A percentile compares a stretch with the other conserved stretches of the same genome.
phyloP scores from a whole-genome alignment of 179 eudicot species.

The Nepenthes alata region DNA sequence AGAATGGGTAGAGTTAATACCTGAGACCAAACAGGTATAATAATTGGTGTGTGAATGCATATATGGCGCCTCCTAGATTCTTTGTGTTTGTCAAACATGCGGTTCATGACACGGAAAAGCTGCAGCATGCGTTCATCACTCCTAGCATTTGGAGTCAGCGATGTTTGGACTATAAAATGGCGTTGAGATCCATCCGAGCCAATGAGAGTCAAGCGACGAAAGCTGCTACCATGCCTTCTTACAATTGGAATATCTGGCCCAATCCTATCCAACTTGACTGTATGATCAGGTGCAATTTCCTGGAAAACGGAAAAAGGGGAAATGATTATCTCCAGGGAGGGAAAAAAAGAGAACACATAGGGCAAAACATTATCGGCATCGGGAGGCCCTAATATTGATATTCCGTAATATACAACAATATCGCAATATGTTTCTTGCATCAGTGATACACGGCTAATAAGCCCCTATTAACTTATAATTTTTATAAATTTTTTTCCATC shows the following conservation, averaged over 20 bases:
- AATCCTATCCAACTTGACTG: constrained; percentile 87
- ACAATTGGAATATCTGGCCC: constrained; percentile 97
- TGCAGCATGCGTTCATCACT: constrained; percentile 98
- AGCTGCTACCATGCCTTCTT: constrained; percentile 98
- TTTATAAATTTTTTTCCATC: no score
- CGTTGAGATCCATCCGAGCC: constrained; percentile 98
- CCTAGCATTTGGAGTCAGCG: constrained; percentile 93
- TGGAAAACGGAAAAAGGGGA: constrained; percentile 11
- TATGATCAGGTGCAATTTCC: constrained; percentile 99
- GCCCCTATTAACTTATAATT: no score
- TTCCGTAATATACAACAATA: no score
- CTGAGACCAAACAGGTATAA: constrained; percentile 99
- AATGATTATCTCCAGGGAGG: neutral
- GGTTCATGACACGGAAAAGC: constrained; percentile 92
- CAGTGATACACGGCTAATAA: no score
- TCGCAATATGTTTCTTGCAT: no score
- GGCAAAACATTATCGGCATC: no score
- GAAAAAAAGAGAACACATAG: no score
- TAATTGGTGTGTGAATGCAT: constrained; percentile 90
- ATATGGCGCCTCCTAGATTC: constrained; percentile 94
- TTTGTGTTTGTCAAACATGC: constrained; percentile 95
- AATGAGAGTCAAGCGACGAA: constrained; percentile 87
- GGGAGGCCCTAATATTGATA: no score
- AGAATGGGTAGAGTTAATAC: constrained; percentile 16
- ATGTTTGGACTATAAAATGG: constrained; percentile 96